Percentiles rank a stretch among this genome's conserved stretches.
These are phyloP conservation scores for Fraxinus xanthoxyloides DNA, from an alignment of 305 asterid genomes.

Conservation along the genomic window DNA sequence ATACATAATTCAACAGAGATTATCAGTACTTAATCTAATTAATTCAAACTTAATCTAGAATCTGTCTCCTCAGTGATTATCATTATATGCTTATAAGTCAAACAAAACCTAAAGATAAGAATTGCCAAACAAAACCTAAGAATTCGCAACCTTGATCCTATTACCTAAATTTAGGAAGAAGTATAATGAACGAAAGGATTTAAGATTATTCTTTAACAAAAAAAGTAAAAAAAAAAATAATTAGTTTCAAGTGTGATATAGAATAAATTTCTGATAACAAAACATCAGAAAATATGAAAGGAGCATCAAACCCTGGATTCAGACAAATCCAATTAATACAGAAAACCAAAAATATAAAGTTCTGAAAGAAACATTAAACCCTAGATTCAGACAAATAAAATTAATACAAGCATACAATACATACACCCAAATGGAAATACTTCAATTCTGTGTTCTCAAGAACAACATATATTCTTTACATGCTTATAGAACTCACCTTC, in stretches of 20 bases:
- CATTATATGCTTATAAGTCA: neutral
- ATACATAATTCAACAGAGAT: neutral
- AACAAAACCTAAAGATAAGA: neutral
- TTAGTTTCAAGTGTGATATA: neutral
- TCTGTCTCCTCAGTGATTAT: neutral
- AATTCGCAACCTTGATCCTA: neutral
- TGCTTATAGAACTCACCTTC: neutral
- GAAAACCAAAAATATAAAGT: neutral
- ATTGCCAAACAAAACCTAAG: neutral
- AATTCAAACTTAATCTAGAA: neutral
- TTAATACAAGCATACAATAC: neutral
- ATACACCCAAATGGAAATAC: neutral
- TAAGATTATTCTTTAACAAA: neutral
- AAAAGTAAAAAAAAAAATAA: neutral
- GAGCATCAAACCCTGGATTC: neutral
- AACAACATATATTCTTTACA: conserved; percentile 26
- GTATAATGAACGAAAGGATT: neutral
- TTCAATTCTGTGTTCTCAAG: neutral
- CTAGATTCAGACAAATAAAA: conserved; percentile 9
- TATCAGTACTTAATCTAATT: neutral
- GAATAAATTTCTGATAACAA: neutral
- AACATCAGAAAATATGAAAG: neutral
- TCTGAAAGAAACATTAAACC: conserved; percentile 21
- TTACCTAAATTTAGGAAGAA: neutral
- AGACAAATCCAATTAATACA: neutral